Evolutionary conservation across 345 rosid species (phyloP).

Genomic region (Reutealis trisperma): DNA sequence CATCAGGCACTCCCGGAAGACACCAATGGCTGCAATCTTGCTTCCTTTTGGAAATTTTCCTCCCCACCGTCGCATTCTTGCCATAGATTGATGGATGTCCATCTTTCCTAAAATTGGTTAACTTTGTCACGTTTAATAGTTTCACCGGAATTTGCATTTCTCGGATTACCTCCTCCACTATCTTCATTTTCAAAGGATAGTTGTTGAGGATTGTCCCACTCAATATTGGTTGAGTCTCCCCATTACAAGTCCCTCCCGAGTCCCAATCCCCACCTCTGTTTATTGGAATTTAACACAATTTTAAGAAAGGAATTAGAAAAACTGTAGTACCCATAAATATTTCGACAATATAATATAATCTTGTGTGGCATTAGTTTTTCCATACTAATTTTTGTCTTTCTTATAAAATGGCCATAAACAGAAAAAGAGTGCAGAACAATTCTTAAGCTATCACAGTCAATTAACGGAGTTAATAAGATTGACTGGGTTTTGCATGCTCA

Average conservation of each 20-base stretch:
- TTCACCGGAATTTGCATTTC: conserved; percentile 59
- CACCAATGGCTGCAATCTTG: conserved; percentile 99
- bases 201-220: conserved; percentile 57
- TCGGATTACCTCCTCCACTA: conserved; percentile 72
- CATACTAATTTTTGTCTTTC: not conserved
- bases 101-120: conserved; percentile 89
- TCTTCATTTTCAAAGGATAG: conserved; percentile 87
- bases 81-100: conserved; percentile 89
- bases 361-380: too few species aligned
- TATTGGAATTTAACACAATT: conserved; percentile 1
- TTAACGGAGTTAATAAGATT: too few species aligned
- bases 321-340: not conserved
- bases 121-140: conserved; percentile 73
- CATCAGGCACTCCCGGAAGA: conserved; percentile 90
- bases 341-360: not conserved
- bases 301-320: not conserved
- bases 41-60: conserved; percentile 42
- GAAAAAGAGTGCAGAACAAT: too few species aligned
- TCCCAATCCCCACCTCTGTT: conserved; percentile 97
- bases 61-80: conserved; percentile 44
- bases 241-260: conserved; percentile 87
- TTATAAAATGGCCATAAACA: not conserved
- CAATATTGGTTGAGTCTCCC: conserved; percentile 68
- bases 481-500: too few species aligned
- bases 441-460: too few species aligned